Evolutionary conservation across 805 yeast species (phyloP), one percentile per base, ranked within the genome.

Genomic region (Candida mattraensis): DNA sequence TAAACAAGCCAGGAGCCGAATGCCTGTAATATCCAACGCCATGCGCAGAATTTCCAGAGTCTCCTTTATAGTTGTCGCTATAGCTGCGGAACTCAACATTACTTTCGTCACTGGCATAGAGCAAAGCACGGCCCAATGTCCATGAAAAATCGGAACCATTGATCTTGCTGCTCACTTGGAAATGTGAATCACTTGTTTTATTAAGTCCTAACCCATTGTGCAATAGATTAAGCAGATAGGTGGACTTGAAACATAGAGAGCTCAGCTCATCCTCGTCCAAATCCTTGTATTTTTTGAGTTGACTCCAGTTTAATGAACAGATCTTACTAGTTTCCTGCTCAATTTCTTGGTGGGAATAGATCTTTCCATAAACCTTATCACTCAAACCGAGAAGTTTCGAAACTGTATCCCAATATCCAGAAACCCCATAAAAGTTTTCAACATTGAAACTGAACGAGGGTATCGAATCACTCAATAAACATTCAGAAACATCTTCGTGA

Each of bases 91-190:
- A 70, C 3, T 50, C 58, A 67, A 74, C 40, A 51, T 68, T 21
- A 62, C 61, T 40, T 68, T 68, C 59, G 74, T 85, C 54, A 67
- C 77, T 42, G 3, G 83, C 75, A 51, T 82, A 82, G 15, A 82
- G 55, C 7, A 81, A 54, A 2, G 87, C 87, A 53, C 54, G 70
- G 65, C 99, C 99, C 18, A 93, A 58, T 0, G 98, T 93, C 99
- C 99, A 93, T 0, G 96, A 80, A 24, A 91, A 69, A 45, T 88
- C 97, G 2, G 76, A 72, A 1, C 93, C 96, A 40, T 85, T 73
- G 23, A 91, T 74, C 18, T 80, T 72, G 37, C 80, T 80, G 18
- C 71, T 70, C 12, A 77, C 62, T 28, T 64, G 64, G 28, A 78
- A 63, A 2, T 42, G 37, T 12, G 51, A 29, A 15, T 67, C 63